phyloP scores from a whole-genome alignment of 257 asterid species.

The Agastache rugosa region DNA sequence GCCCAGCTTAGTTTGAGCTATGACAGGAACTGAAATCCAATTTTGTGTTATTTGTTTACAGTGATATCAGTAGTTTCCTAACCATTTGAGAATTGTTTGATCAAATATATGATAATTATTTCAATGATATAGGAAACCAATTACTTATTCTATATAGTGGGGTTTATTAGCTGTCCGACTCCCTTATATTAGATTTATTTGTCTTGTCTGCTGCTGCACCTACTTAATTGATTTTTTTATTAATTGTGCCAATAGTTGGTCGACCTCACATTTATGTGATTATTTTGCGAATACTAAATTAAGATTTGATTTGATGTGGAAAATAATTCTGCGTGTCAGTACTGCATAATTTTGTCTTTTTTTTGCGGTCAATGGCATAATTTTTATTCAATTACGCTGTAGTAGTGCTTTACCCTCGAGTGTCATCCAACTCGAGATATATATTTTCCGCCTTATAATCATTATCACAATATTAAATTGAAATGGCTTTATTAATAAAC shows the following conservation, averaged over 20 bases:
- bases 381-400: not conserved
- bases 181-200: not conserved
- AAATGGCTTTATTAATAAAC: no score
- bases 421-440: not conserved
- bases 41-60: not conserved
- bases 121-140: not conserved
- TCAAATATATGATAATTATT: not conserved
- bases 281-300: not conserved
- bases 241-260: not conserved
- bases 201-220: not conserved
- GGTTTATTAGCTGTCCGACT: not conserved
- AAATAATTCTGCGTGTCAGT: not conserved
- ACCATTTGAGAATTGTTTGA: constrained; percentile 24
- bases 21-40: not conserved
- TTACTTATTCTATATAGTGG: not conserved
- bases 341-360: not conserved
- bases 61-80: not conserved
- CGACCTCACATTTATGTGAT: not conserved
- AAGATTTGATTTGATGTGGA: not conserved
- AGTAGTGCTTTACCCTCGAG: no score
- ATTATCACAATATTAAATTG: no score
- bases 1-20: not conserved
- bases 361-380: no score
- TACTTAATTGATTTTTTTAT: not conserved
- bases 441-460: not conserved